A percentile compares a stretch with the other conserved stretches of the same genome.
Evolutionary conservation across 192 early-diverging fungal species (phyloP).

Genomic region (Backusella psychrophila): DNA sequence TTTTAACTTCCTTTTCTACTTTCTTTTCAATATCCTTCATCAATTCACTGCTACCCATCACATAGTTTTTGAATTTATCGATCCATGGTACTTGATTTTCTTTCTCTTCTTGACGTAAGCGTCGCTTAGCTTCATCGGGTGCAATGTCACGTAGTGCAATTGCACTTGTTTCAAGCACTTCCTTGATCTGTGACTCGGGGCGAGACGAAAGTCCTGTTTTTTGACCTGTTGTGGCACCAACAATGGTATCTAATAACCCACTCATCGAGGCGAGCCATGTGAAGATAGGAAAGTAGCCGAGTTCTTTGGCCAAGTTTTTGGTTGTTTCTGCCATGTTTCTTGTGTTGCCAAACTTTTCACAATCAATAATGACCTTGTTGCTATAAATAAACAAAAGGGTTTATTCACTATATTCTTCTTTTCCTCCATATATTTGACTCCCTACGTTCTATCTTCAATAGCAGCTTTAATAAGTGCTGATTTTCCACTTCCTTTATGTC

Average conservation of each 20-base stretch:
- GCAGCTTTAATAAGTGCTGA: constrained; percentile 71
- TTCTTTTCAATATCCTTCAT: constrained; percentile 16
- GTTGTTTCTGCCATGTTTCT: constrained; percentile 75
- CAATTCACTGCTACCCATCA: not conserved
- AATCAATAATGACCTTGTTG: constrained; percentile 76
- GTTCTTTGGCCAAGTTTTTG: constrained; percentile 74
- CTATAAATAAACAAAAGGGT: constrained; percentile 9
- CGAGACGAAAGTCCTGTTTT: constrained; percentile 85
- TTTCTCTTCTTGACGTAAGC: not conserved
- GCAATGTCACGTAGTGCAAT: constrained; percentile 66
- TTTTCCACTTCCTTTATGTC: constrained; percentile 86
- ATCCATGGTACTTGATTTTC: constrained; percentile 5
- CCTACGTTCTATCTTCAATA: constrained; percentile 58
- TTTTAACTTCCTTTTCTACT: constrained; percentile 20
- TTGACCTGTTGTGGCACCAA: constrained; percentile 88
- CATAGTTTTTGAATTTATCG: not conserved
- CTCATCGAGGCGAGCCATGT: constrained; percentile 72
- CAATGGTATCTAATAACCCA: constrained; percentile 77
- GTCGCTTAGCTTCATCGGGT: constrained; percentile 13
- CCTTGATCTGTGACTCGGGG: constrained; percentile 77
- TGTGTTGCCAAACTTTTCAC: constrained; percentile 72
- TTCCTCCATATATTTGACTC: not conserved
- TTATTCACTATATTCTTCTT: not conserved
- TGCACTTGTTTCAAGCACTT: constrained; percentile 81
- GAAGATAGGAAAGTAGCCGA: constrained; percentile 92